These are phyloP conservation scores for Inga leiocalycina DNA, from an alignment of 306 rosid species.

Conservation along the genomic window DNA sequence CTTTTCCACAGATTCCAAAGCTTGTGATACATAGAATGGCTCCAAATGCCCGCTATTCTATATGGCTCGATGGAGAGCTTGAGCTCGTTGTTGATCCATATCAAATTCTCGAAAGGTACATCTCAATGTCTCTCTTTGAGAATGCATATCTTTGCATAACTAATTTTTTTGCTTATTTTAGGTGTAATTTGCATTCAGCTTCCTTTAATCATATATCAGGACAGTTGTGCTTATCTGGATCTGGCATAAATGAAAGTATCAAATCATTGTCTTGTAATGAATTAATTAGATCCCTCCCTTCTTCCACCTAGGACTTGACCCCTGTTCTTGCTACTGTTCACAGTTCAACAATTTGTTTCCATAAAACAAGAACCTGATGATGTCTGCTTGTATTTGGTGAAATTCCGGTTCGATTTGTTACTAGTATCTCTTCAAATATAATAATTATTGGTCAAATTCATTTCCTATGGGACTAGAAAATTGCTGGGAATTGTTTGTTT, in stretches of 20 bases:
- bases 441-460: neutral
- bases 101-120: constrained; percentile 86
- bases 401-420: constrained; percentile 20
- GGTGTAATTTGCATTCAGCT: neutral
- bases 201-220: neutral
- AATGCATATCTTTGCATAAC: neutral
- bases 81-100: constrained; percentile 93
- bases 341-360: neutral
- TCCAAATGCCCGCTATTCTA: constrained; percentile 89
- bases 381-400: neutral
- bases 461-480: neutral
- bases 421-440: neutral
- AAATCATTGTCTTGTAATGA: neutral
- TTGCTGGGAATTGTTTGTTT: neutral
- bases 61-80: constrained; percentile 96
- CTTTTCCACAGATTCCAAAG: constrained; percentile 80
- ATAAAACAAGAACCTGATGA: neutral
- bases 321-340: neutral
- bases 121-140: constrained; percentile 22
- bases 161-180: neutral
- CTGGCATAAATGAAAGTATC: neutral
- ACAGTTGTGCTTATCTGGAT: neutral
- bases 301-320: neutral
- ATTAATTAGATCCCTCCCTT: neutral
- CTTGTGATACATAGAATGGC: constrained; percentile 84